phyloP scores from a whole-genome alignment of 2,329 filamentous ascomycete genomes.

The Sporothrix mexicana region DNA sequence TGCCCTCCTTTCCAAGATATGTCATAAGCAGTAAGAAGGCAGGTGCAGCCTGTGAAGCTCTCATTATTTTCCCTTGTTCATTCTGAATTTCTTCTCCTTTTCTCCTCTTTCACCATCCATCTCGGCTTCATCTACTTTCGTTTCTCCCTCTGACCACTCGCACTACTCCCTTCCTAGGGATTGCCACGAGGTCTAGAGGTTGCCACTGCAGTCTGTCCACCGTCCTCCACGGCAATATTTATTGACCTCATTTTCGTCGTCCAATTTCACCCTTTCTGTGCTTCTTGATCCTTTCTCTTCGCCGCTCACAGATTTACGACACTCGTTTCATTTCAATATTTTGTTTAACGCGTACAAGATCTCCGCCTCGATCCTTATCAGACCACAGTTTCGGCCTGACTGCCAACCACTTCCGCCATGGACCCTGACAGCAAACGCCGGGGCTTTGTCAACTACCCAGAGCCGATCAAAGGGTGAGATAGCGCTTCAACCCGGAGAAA shows the following conservation, averaged over 20 bases:
- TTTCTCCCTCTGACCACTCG: neutral
- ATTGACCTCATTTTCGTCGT: neutral
- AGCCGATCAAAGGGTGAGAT: constrained; percentile 46
- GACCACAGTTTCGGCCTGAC: neutral
- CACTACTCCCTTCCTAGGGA: neutral
- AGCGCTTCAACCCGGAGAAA: neutral
- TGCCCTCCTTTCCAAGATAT: neutral
- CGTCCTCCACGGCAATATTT: neutral
- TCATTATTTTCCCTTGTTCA: neutral
- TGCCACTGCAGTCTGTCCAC: neutral
- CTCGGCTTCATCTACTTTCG: neutral
- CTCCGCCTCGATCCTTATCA: too few species aligned
- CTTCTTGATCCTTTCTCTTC: neutral
- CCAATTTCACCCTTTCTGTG: neutral
- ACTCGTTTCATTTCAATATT: neutral
- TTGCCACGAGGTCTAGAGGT: neutral
- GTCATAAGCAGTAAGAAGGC: neutral
- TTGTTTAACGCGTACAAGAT: too few species aligned
- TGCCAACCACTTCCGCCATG: constrained; percentile 28
- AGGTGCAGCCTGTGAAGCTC: neutral
- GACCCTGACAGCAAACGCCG: constrained; percentile 35
- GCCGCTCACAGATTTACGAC: neutral
- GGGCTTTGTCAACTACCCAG: constrained; percentile 48
- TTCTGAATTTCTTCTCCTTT: neutral
- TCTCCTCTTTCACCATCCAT: neutral